phyloP scores from a whole-genome alignment of 768 basidiomycete species.

The Tephrocybe sp. region DNA sequence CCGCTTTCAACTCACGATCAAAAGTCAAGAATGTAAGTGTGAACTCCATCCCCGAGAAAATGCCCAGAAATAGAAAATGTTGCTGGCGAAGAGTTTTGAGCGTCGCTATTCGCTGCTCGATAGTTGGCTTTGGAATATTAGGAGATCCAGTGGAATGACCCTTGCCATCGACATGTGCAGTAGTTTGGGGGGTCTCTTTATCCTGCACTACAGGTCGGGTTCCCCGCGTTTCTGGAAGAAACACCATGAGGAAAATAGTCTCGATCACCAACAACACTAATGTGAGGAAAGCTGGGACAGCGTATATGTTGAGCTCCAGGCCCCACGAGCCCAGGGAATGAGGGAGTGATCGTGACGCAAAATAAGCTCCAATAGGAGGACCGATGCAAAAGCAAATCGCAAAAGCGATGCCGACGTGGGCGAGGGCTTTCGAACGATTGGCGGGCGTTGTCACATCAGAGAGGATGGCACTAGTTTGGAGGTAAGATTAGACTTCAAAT shows the following conservation, averaged over 20 bases:
- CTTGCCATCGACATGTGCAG: conserved; percentile 18
- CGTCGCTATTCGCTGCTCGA: conserved; percentile 50
- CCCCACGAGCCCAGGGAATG: conserved; percentile 52
- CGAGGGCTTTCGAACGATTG: conserved; percentile 81
- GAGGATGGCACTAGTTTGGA: conserved; percentile 71
- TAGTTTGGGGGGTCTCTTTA: conserved; percentile 13
- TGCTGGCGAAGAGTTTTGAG: conserved; percentile 61
- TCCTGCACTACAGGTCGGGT: conserved; percentile 27
- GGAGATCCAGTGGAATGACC: conserved; percentile 22
- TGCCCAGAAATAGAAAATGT: conserved; percentile 82
- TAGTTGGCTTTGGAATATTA: conserved; percentile 28
- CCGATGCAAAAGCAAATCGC: conserved; percentile 92
- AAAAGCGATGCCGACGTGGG: conserved; percentile 94
- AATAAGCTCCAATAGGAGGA: conserved; percentile 94
- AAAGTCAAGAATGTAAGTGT: conserved; percentile 95
- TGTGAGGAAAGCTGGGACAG: conserved; percentile 83
- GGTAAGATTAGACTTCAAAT: background rate
- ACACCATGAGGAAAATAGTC: conserved; percentile 70
- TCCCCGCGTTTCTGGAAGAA: conserved; percentile 85
- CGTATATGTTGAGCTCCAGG: conserved; percentile 82
- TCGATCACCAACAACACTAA: conserved; percentile 74
- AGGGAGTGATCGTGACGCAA: conserved; percentile 82
- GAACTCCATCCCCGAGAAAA: conserved; percentile 96
- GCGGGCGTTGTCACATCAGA: conserved; percentile 84
- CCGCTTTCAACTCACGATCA: conserved; percentile 57